phyloP scores from a whole-genome alignment of 2,329 filamentous ascomycete genomes.

The Hymenoscyphus albidus region DNA sequence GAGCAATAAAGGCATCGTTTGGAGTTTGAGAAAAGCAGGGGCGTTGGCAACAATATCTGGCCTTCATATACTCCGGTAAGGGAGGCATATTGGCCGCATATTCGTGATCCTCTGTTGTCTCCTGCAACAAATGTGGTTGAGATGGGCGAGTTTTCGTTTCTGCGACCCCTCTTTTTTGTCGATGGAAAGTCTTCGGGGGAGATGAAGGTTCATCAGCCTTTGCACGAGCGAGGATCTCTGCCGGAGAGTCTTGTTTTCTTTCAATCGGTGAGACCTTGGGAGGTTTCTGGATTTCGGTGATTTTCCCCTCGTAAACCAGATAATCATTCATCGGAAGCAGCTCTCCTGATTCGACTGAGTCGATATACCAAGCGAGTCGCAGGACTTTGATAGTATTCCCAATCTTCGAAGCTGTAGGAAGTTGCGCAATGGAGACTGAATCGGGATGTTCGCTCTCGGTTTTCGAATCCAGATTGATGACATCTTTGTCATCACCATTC shows the following conservation, averaged over 20 bases:
- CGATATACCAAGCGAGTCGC: slow-evolving; percentile 55
- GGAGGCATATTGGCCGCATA: slow-evolving; percentile 52
- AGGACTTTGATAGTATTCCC: slow-evolving; percentile 47
- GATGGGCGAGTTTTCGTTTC: slow-evolving; percentile 14
- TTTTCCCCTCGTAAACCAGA: slow-evolving; percentile 50
- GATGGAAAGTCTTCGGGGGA: slow-evolving; percentile 25
- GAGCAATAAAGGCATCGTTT: slow-evolving; percentile 70
- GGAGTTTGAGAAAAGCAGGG: slow-evolving; percentile 65
- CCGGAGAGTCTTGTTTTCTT: slow-evolving; percentile 22
- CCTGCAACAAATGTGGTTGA: slow-evolving; percentile 48
- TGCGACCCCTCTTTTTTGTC: slow-evolving; percentile 13
- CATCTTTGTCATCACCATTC: slow-evolving; percentile 19
- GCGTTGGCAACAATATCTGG: slow-evolving; percentile 76
- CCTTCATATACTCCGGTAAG: slow-evolving; percentile 62
- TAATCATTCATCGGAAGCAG: slow-evolving; percentile 50
- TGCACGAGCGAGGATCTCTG: slow-evolving; percentile 31
- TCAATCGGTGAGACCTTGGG: not conserved
- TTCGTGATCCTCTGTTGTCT: slow-evolving; percentile 78
- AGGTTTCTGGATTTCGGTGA: slow-evolving; percentile 4
- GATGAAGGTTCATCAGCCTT: slow-evolving; percentile 21
- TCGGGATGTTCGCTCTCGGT: not conserved
- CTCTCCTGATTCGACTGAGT: slow-evolving; percentile 44
- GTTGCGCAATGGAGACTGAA: not conserved
- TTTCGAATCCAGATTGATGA: slow-evolving; percentile 27
- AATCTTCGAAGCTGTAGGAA: not conserved